These are phyloP conservation scores for Dunaliella primolecta DNA, from an alignment of 139 green algal species.

Conservation along the genomic window DNA sequence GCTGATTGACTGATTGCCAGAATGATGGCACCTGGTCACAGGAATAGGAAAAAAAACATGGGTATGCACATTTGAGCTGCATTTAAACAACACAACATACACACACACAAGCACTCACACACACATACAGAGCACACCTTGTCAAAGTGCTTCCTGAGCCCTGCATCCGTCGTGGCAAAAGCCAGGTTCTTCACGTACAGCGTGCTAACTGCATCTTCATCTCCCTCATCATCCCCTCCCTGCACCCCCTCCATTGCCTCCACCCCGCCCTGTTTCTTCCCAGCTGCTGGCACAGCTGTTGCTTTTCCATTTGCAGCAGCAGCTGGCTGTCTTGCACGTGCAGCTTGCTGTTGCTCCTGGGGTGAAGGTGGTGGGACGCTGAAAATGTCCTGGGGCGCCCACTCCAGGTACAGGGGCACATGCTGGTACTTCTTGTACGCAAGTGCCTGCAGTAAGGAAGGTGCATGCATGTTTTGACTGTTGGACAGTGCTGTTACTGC, in stretches of 20 bases:
- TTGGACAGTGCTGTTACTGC: no score
- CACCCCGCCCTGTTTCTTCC: background rate
- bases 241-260: background rate
- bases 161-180: slow-evolving; percentile 75
- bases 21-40: no score
- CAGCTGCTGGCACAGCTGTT: slow-evolving; percentile 22
- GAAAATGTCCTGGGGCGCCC: slow-evolving; percentile 88
- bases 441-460: slow-evolving; percentile 44
- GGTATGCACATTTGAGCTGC: no score
- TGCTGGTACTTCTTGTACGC: slow-evolving; percentile 94
- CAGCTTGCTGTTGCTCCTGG: background rate
- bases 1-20: no score
- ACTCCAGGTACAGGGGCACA: slow-evolving; percentile 97
- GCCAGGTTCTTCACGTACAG: slow-evolving; percentile 97
- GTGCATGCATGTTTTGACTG: background rate
- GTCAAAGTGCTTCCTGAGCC: slow-evolving; percentile 78
- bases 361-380: slow-evolving; percentile 17
- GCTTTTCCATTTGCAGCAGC: no score
- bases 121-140: no score
- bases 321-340: slow-evolving; percentile 2
- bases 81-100: no score
- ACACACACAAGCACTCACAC: no score
- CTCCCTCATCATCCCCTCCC: slow-evolving; percentile 16
- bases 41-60: no score
- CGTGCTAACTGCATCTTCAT: slow-evolving; percentile 29